Conservation (phyloP, 345 rosid genomes). For the Corchorus capsularis region DNA sequence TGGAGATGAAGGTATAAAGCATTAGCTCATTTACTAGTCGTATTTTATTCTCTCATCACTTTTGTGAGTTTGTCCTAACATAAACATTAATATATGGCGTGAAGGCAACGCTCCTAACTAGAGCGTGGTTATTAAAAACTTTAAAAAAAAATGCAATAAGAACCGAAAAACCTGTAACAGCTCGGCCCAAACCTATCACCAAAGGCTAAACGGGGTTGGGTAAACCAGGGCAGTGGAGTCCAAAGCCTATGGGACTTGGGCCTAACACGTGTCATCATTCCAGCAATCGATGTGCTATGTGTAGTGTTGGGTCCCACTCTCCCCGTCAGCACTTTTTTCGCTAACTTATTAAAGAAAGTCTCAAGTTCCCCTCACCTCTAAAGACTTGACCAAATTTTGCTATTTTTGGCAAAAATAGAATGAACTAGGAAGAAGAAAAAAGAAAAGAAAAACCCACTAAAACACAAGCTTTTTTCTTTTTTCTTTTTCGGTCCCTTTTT, state of each 20-base stretch:
- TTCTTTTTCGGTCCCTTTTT: background rate
- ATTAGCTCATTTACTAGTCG: too few species aligned
- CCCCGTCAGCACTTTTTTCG: slow-evolving; percentile 9
- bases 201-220: background rate
- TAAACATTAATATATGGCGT: background rate
- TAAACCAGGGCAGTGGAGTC: background rate
- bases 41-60: too few species aligned
- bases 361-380: background rate
- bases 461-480: background rate
- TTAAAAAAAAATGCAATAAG: background rate
- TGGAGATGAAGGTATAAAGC: too few species aligned
- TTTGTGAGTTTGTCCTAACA: too few species aligned
- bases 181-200: slow-evolving; percentile 10
- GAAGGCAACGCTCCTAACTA: background rate
- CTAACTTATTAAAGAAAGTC: background rate
- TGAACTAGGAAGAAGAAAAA: background rate
- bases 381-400: background rate
- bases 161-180: background rate
- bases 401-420: slow-evolving; percentile 14
- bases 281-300: background rate
- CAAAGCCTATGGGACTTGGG: background rate
- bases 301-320: background rate
- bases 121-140: background rate
- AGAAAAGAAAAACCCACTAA: background rate
- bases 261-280: slow-evolving; percentile 21